Conservation (phyloP, 179 eudicot species). For the Corrigiola litoralis region DNA sequence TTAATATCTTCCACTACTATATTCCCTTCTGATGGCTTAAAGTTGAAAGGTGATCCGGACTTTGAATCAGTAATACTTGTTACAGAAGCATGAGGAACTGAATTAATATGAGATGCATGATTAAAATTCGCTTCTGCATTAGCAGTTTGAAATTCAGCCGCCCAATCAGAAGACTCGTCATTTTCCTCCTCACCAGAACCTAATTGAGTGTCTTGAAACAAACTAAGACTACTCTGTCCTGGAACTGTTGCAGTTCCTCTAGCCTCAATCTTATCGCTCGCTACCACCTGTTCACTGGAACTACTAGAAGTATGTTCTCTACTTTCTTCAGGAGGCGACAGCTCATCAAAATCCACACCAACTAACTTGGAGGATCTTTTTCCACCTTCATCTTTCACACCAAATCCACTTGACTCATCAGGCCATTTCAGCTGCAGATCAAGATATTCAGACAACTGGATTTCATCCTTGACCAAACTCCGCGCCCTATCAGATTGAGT, state of each 20-base stretch:
- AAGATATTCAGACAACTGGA: conserved; percentile 54
- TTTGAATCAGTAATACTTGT: conserved; percentile 15
- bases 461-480: conserved; percentile 37
- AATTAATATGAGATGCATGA: conserved; percentile 40
- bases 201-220: conserved; percentile 31
- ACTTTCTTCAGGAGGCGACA: conserved; percentile 26
- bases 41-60: conserved; percentile 15
- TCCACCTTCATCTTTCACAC: conserved; percentile 29
- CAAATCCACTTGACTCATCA: conserved; percentile 42
- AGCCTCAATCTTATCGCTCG: conserved; percentile 18
- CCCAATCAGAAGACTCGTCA: conserved; percentile 55
- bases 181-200: conserved; percentile 27
- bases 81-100: conserved; percentile 22
- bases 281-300: conserved; percentile 22
- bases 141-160: conserved; percentile 70
- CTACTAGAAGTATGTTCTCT: conserved; percentile 20
- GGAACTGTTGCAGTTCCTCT: conserved; percentile 22
- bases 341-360: conserved; percentile 50
- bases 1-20: conserved; percentile 17
- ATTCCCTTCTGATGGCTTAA: conserved; percentile 29
- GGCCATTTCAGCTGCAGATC: conserved; percentile 64
- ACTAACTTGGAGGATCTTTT: conserved; percentile 33
- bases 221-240: conserved; percentile 34
- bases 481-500: conserved; percentile 36
- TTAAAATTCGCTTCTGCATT: conserved; percentile 35